Evolutionary conservation across 306 rosid species (phyloP).

Genomic region (Medicago truncatula): MtrunA17r5.0-ANR NC_053047.1:35970501-35971000

Average conservation of each 20-base stretch:
- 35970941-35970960: slow-evolving; percentile 43
- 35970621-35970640: neutral
- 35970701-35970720: neutral
- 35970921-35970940: slow-evolving; percentile 40
- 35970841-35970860: slow-evolving; percentile 34
- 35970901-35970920: slow-evolving; percentile 29
- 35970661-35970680: neutral
- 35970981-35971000: slow-evolving; percentile 29
- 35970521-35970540: no score
- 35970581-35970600: neutral
- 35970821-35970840: no score
- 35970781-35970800: neutral
- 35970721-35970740: neutral
- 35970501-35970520: no score
- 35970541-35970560: no score
- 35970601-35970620: neutral
- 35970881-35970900: slow-evolving; percentile 49
- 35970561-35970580: no score
- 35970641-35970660: no score
- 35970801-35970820: no score
- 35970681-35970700: neutral
- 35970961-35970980: slow-evolving; percentile 51
- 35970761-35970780: no score
- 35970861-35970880: slow-evolving; percentile 64
- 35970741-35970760: neutral